phyloP scores from a whole-genome alignment of 257 asterid genomes.

The Mentha longifolia region DNA sequence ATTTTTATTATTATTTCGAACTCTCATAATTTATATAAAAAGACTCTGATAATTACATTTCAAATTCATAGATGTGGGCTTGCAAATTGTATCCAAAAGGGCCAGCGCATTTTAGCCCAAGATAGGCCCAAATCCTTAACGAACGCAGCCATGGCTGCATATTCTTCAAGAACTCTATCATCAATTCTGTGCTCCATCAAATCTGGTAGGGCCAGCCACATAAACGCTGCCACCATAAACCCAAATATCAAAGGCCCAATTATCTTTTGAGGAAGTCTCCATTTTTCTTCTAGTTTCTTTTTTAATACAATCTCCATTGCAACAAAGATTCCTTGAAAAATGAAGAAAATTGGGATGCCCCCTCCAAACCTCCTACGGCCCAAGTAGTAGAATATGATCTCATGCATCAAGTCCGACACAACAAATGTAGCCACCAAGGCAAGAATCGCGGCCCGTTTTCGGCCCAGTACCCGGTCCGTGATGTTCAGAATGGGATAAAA shows the following conservation, averaged over 20 bases:
- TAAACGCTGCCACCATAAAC: conserved; percentile 30
- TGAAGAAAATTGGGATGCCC: conserved; percentile 42
- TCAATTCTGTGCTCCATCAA: conserved; percentile 33
- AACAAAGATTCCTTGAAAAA: conserved; percentile 45
- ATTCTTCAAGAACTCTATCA: conserved; percentile 42
- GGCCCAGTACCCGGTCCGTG: conserved; percentile 20
- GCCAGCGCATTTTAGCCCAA: conserved; percentile 11
- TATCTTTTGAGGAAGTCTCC: conserved; percentile 37
- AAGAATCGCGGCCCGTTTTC: conserved; percentile 31
- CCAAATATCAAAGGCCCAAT: conserved; percentile 46
- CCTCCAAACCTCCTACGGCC: conserved; percentile 38
- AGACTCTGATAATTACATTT: too few species aligned
- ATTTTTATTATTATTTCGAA: too few species aligned
- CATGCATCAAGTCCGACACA: conserved; percentile 53
- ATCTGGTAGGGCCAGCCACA: conserved; percentile 43
- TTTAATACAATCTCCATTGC: conserved; percentile 35
- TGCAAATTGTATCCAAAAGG: neutral
- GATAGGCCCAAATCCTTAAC: conserved; percentile 31
- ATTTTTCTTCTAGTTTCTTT: conserved; percentile 21
- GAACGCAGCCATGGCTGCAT: conserved; percentile 34
- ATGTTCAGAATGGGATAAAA: conserved; percentile 28
- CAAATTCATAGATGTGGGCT: neutral
- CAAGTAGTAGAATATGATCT: conserved; percentile 40
- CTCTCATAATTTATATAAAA: too few species aligned
- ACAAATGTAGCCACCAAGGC: conserved; percentile 42